Evolutionary conservation across 2,329 filamentous ascomycete genomes (phyloP).

Genomic region (Epichloe gansuensis): DNA sequence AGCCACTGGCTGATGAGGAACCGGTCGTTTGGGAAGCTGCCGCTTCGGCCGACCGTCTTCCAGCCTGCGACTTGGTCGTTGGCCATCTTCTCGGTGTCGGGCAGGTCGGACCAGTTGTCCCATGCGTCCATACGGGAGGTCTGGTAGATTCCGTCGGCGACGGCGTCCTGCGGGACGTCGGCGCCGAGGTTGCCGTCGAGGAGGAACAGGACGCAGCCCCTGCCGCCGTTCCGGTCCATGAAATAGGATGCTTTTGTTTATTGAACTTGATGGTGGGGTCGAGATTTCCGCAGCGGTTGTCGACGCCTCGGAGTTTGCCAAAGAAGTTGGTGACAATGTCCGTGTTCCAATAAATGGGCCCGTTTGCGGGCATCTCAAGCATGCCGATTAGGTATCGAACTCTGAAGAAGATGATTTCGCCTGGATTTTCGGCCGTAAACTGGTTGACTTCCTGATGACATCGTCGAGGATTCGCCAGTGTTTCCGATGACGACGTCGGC

Average conservation of each 20-base stretch:
- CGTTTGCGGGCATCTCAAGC: constrained; percentile 20
- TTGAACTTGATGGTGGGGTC: constrained; percentile 13
- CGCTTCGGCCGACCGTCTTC: constrained; percentile 11
- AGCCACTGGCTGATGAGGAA: constrained; percentile 22
- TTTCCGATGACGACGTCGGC: constrained; percentile 28
- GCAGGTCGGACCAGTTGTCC: constrained; percentile 20
- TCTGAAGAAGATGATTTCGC: constrained; percentile 33
- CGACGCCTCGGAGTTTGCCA: constrained; percentile 26
- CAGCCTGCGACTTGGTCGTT: constrained; percentile 13
- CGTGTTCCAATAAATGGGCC: constrained; percentile 22
- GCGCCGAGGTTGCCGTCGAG: constrained; percentile 13
- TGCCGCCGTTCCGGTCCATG: constrained; percentile 20
- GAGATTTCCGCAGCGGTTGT: constrained; percentile 26
- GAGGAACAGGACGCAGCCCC: constrained; percentile 22
- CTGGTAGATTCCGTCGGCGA: constrained; percentile 20
- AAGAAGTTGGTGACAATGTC: constrained; percentile 31
- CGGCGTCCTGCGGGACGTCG: constrained; percentile 12
- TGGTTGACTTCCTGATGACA: constrained; percentile 31
- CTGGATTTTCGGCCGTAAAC: constrained; percentile 30
- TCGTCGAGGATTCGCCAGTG: constrained; percentile 32
- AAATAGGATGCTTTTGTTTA: constrained; percentile 16
- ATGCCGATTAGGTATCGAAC: constrained; percentile 30
- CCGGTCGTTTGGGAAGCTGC: constrained; percentile 11
- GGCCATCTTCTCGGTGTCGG: constrained; percentile 14
- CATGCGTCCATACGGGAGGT: constrained; percentile 11